Base-by-base conservation (phyloP, 257 asterid genomes). In the Salvia miltiorrhiza region DNA sequence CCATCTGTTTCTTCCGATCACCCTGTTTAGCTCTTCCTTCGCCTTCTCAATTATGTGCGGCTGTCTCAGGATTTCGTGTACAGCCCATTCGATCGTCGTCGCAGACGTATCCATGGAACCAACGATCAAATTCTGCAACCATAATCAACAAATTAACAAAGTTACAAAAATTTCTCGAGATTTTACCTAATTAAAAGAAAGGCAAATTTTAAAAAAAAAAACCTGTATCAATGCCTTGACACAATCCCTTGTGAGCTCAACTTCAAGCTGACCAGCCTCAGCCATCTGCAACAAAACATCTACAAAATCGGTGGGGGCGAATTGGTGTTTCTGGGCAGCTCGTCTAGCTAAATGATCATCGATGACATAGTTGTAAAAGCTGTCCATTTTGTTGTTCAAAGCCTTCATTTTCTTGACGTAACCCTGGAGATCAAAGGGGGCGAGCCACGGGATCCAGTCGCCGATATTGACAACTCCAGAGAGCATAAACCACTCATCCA, bases 381-480 rank as follows among this genome's bases (percentile, higher is more conserved):
- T 48, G 17, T 82, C 85, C 7, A 74, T 40, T 47, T 20, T 70
- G 48, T 16, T 59, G 20, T 19, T 4, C 54, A 83, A 45, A 41
- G 30, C 70, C 39, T 72, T 80, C 83, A 83, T 77, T 56, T 37
- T 56, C 57, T 65, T 75, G n/a, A 60, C 83, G 66, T 72, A 80
- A 7, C 85, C 81, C 20, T 77, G 76, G 54, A 79, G 8, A 65
- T 83, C 87, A 30, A 82, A 69, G 13, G 73, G 65, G 14, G 72
- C 49, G 3, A 83, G 78, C 81, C 85, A 83, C 13, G 87, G 85
- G 12, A 82, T 74, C 85, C 87, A 81, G 33, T 84, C 83, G 40
- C 86, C 86, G 11, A 84, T 24, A 52, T 72, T 65, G 16, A 80
- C 24, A 77, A 79, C 55, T 75, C 85, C 24, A 79, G 59, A 59